phyloP scores from a whole-genome alignment of 306 rosid species.

The Trifolium repens region DNA sequence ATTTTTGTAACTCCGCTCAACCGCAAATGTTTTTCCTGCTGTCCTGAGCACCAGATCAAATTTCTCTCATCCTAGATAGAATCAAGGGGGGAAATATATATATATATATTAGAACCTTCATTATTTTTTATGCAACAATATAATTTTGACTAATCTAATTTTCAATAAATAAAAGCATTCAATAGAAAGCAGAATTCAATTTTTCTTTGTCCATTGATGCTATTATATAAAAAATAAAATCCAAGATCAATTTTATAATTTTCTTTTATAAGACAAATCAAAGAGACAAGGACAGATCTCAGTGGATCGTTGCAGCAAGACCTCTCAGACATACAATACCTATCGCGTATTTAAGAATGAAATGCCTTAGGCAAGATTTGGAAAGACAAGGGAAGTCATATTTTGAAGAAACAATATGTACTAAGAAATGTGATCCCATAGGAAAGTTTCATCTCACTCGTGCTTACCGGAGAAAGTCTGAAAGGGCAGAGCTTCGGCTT shows the following conservation, averaged over 20 bases:
- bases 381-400: background rate
- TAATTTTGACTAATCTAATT: background rate
- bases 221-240: background rate
- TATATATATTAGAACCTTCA: slow-evolving; percentile 6
- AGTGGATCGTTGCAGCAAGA: background rate
- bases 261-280: background rate
- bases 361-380: background rate
- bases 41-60: slow-evolving; percentile 82
- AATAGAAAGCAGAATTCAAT: background rate
- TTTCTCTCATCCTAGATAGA: slow-evolving; percentile 78
- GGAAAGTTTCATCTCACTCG: slow-evolving; percentile 16
- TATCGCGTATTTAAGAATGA: background rate
- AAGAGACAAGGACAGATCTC: background rate
- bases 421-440: slow-evolving; percentile 27
- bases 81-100: slow-evolving; percentile 36
- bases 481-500: slow-evolving; percentile 84
- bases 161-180: background rate
- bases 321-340: background rate
- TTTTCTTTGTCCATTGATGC: background rate
- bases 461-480: slow-evolving; percentile 75
- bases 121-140: background rate
- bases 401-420: slow-evolving; percentile 6
- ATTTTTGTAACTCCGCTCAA: slow-evolving; percentile 65
- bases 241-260: background rate
- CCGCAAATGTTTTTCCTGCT: slow-evolving; percentile 74